phyloP scores from a whole-genome alignment of 345 rosid genomes.

The Ceriops tagal region DNA sequence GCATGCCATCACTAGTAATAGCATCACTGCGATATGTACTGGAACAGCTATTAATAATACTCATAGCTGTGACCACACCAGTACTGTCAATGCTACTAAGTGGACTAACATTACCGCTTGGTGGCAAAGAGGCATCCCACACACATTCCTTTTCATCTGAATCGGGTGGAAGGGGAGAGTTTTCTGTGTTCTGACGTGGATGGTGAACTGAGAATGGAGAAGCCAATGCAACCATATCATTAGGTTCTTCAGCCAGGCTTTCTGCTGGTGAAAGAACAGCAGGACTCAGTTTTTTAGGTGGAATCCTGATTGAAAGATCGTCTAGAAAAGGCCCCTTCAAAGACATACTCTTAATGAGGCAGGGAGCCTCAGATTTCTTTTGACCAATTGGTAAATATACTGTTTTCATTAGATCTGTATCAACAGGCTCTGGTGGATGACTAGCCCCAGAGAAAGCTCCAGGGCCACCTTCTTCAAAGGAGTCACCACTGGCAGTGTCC shows the following conservation, averaged over 20 bases:
- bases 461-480: constrained; percentile 62
- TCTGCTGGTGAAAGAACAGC: constrained; percentile 59
- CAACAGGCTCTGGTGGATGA: constrained; percentile 93
- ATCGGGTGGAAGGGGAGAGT: constrained; percentile 50
- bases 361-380: constrained; percentile 55
- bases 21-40: constrained; percentile 47
- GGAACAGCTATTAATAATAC: constrained; percentile 63
- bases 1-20: constrained; percentile 70
- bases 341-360: constrained; percentile 65
- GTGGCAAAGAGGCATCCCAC: constrained; percentile 95
- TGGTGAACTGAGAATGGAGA: constrained; percentile 58
- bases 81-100: constrained; percentile 75
- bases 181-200: constrained; percentile 64
- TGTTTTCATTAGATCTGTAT: constrained; percentile 70
- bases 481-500: constrained; percentile 36
- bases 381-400: constrained; percentile 65
- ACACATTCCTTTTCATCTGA: constrained; percentile 88
- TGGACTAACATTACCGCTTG: constrained; percentile 89
- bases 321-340: constrained; percentile 71
- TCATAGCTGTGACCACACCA: constrained; percentile 73
- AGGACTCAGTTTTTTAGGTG: constrained; percentile 52
- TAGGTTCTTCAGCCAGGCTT: constrained; percentile 63
- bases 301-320: constrained; percentile 64
- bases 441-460: constrained; percentile 85
- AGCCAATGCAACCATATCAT: constrained; percentile 36